Base-by-base conservation (phyloP, 805 yeast genomes). In the Candida incommunis region DNA sequence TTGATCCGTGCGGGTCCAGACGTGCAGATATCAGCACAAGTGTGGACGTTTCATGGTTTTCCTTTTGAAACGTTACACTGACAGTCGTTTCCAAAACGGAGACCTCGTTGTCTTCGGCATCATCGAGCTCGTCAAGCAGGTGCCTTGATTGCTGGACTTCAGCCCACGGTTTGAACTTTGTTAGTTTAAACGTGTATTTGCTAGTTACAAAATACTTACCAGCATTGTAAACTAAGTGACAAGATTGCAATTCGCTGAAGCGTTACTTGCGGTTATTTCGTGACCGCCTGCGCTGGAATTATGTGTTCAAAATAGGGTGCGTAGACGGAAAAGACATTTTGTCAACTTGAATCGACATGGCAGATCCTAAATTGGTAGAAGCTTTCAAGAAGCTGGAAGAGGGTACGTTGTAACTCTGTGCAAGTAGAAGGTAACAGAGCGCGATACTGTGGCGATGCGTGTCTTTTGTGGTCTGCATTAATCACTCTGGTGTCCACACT, bases 111-210 rank as follows among this genome's bases (percentile, higher is more conserved):
- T 31, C 37, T 5, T 31, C 37, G n/a, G 37, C 37, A 31, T 31
- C 37, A 16, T 31, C 37, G 7, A 31, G 37, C 37, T 31, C 37
- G 37, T 31, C 37, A 5, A 31, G 37, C 37, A 31, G 20, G n/a
- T 31, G 37, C 11, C 37, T 11, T 11, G 37, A 7, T 16, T 11
- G 9, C n/a, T 31, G 37, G 11, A 31, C 37, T n/a, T 31, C 18
- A 5, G 37, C 37, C 37, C 37, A 31, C 5, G 37, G 37, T 31
- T 31, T 31, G 20, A 31, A 31, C 37, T 31, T 11, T 31, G 37
- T 31, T 31, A 31, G 20, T 25, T 9, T 25, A 9, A 9, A 9
- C 27, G 7, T 25, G 27, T 13, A 9, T 25, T 25, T 25, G 27
- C 13, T 31, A 31, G 11, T n/a, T 7, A 11, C 20, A 11, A 11